phyloP scores from a whole-genome alignment of 1,139 yeast species.

The Lodderomyces elongisporus region DNA sequence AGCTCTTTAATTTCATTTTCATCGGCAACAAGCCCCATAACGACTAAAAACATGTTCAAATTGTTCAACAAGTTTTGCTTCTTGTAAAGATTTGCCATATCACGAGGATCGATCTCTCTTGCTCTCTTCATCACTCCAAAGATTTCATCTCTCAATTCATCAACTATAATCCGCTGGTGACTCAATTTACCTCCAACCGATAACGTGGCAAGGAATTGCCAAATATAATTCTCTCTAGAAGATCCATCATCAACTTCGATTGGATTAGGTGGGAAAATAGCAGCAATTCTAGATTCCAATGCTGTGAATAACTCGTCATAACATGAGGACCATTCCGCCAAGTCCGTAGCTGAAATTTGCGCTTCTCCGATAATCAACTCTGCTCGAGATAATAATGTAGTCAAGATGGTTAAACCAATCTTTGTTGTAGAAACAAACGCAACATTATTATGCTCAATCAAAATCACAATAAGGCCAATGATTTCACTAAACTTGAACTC shows the following conservation, averaged over 20 bases:
- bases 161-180: slow-evolving; percentile 92
- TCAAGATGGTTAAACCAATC: slow-evolving; percentile 80
- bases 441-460: slow-evolving; percentile 69
- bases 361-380: slow-evolving; percentile 89
- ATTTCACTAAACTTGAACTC: slow-evolving; percentile 81
- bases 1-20: slow-evolving; percentile 55
- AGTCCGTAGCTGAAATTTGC: slow-evolving; percentile 51
- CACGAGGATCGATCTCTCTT: slow-evolving; percentile 55
- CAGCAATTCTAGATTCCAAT: slow-evolving; percentile 71
- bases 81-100: slow-evolving; percentile 50
- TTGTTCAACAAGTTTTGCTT: slow-evolving; percentile 69
- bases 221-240: slow-evolving; percentile 58
- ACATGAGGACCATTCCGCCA: slow-evolving; percentile 72
- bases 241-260: slow-evolving; percentile 64
- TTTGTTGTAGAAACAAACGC: slow-evolving; percentile 76
- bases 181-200: slow-evolving; percentile 89
- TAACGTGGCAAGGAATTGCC: slow-evolving; percentile 95
- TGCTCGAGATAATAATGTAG: slow-evolving; percentile 86
- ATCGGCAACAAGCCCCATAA: slow-evolving; percentile 93
- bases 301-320: slow-evolving; percentile 79
- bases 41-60: slow-evolving; percentile 88
- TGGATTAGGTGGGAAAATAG: slow-evolving; percentile 75
- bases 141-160: slow-evolving; percentile 89
- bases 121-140: slow-evolving; percentile 86
- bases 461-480: slow-evolving; percentile 69